Percentiles rank a stretch among this genome's conserved stretches.
phyloP scores from a whole-genome alignment of 768 basidiomycete genomes.

The Termitomyces sp. region DNA sequence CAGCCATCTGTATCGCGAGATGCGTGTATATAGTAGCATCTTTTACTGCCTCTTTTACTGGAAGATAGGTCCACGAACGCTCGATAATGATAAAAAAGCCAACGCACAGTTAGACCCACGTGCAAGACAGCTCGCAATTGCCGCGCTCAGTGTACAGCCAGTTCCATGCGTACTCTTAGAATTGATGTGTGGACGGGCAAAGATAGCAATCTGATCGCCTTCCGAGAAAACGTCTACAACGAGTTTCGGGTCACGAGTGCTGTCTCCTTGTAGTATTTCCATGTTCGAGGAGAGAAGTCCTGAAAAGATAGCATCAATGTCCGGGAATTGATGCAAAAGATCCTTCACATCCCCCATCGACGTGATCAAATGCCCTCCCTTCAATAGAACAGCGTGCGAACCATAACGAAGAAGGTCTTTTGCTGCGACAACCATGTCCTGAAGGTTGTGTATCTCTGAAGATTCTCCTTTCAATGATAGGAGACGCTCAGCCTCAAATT shows the following conservation, averaged over 20 bases:
- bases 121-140: conserved; percentile 67
- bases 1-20: conserved; percentile 67
- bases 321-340: conserved; percentile 25
- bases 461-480: conserved; percentile 35
- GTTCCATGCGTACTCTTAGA: conserved; percentile 86
- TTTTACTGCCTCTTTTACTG: conserved; percentile 57
- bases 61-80: neutral
- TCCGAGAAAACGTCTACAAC: conserved; percentile 67
- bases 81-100: neutral
- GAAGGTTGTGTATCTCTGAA: conserved; percentile 39
- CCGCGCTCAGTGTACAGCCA: conserved; percentile 88
- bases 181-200: conserved; percentile 58
- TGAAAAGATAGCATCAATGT: conserved; percentile 39
- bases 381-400: conserved; percentile 64
- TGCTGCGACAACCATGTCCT: conserved; percentile 61
- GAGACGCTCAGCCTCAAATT: conserved; percentile 72
- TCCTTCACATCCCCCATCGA: conserved; percentile 41
- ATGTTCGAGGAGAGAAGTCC: conserved; percentile 52
- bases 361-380: conserved; percentile 75
- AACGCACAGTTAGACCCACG: conserved; percentile 41
- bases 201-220: conserved; percentile 39
- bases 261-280: conserved; percentile 50
- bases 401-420: conserved; percentile 45
- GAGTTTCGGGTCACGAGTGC: conserved; percentile 25
- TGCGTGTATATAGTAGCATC: conserved; percentile 72